Conservation (phyloP, 2,329 filamentous ascomycete genomes). For the Pseudocercospora eumusae region DNA sequence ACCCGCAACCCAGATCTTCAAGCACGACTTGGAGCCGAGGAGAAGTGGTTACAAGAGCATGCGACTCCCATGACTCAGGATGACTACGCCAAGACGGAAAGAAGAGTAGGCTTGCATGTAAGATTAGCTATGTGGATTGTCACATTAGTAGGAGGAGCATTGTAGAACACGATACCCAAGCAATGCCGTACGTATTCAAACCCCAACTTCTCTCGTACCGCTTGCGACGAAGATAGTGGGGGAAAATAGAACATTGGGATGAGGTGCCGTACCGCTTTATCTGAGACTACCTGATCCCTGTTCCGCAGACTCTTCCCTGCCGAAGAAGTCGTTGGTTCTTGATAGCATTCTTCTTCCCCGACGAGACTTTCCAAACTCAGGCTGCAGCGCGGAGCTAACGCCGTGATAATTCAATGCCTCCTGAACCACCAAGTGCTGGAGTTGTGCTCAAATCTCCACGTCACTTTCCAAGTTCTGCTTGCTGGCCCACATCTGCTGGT, state of each 20-base stretch:
- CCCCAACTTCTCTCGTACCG: background rate
- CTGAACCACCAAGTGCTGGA: no score
- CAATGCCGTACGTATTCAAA: background rate
- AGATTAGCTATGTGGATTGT: slow-evolving; percentile 93
- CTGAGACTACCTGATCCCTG: background rate
- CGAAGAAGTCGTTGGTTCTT: slow-evolving; percentile 1
- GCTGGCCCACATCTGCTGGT: background rate
- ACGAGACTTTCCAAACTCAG: background rate
- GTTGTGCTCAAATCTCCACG: no score
- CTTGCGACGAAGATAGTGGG: background rate
- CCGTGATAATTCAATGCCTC: background rate
- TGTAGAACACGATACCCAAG: slow-evolving; percentile 54
- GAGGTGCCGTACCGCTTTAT: background rate
- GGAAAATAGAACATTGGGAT: background rate
- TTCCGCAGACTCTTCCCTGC: background rate
- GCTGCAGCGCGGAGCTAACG: background rate
- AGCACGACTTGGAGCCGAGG: slow-evolving; percentile 73
- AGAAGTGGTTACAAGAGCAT: slow-evolving; percentile 75
- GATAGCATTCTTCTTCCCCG: background rate
- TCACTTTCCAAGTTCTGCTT: background rate
- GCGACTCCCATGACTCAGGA: slow-evolving; percentile 68
- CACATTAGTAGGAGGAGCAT: slow-evolving; percentile 77
- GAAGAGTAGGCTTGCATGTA: slow-evolving; percentile 82
- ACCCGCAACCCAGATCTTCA: slow-evolving; percentile 75
- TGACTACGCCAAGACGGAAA: slow-evolving; percentile 78